Conservation (phyloP, 169 alveolate genomes). For the Plasmodium falciparum region DNA sequence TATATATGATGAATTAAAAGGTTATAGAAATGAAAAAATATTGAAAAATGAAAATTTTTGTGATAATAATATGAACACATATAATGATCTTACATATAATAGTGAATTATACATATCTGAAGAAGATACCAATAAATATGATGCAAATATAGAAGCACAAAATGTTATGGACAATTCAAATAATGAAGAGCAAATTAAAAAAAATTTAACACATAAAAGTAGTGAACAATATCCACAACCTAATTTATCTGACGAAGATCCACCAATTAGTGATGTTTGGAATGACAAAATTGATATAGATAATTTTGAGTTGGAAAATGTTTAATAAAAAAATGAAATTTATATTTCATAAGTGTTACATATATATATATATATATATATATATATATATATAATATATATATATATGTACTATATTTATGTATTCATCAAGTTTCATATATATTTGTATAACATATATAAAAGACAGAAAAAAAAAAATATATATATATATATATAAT, state of each 20-base stretch:
- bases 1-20: neutral
- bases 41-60: neutral
- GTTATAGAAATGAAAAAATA: neutral
- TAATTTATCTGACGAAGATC: constrained; percentile 52
- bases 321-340: constrained; percentile 15
- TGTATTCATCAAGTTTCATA: neutral
- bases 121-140: constrained; percentile 17
- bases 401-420: neutral
- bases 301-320: constrained; percentile 16
- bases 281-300: constrained; percentile 65
- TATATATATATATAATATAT: constrained; percentile 9
- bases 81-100: neutral
- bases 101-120: neutral
- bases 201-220: neutral
- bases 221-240: constrained; percentile 17
- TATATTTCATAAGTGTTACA: neutral
- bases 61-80: neutral
- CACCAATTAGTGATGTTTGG: constrained; percentile 67
- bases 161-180: neutral
- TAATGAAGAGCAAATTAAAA: constrained; percentile 8
- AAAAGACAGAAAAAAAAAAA: neutral
- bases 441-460: neutral
- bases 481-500: too few species aligned
- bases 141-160: neutral
- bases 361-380: constrained; percentile 5